Base-by-base conservation (phyloP, 2,329 filamentous ascomycete species). In the Fusarium penzigii region DNA sequence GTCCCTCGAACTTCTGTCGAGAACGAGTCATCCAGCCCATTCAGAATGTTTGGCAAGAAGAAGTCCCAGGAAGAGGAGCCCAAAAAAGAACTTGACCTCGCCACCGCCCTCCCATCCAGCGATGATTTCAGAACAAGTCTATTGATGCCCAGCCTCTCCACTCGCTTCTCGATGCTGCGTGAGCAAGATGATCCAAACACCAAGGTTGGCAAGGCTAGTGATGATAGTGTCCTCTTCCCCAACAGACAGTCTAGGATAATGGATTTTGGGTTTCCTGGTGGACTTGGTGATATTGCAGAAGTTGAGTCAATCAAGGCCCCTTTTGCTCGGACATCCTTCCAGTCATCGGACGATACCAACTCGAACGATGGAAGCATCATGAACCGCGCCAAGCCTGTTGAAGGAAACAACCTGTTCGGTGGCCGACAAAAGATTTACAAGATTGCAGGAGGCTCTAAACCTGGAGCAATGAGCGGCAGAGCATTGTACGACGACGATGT, bases 121-220 rank as follows among this genome's bases (percentile, higher is more conserved):
- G 91, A 97, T 71, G 88, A 97, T 67, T 97, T 99, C 72, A 85
- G 94, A 51, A 99, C 94, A 4, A 97, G 94, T 77, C 76, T 99
- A 52, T 79, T 99, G 56, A 96, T 99, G 93, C 92, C 91, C 1
- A 93, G 92, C 40, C 80, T 99, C 5, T 97, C 93, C 0, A 91
- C 92, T 12, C 86, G 94, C 7, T 99, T 99, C 71, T 97, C 93
- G 62, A 97, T 97, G 93, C 77, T 97, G 32, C 81, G 91, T 65
- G 93, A 97, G 71, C 93, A 97, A 70, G 92, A 97, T 69, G 92
- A 97, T 65, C 93, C 93, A 1, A 87, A 78, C 56, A 93, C 91
- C 2, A 89, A 92, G 69, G 81, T 97, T 32, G 93, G 93, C 52
- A 97, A 97, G 72, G 93, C 93, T 14, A 94, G 89, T 71, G 93